Evolutionary conservation across 768 basidiomycete genomes (phyloP).

Genomic region (Megacollybia marginata): DNA sequence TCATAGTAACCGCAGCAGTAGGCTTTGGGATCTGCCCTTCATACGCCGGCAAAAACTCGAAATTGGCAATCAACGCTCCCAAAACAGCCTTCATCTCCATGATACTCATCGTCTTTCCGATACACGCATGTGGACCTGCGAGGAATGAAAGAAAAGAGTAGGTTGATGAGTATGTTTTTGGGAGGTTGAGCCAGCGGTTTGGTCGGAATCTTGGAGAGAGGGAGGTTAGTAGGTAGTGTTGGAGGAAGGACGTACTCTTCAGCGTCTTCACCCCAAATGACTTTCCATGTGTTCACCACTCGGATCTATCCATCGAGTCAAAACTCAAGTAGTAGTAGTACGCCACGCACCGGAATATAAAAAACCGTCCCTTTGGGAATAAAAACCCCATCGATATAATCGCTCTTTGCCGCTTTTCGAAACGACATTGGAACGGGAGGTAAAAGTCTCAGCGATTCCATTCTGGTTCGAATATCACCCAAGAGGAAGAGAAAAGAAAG

Average conservation of each 20-base stretch:
- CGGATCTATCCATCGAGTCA: slow-evolving; percentile 2
- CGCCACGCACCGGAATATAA: background rate
- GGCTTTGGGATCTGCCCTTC: slow-evolving; percentile 4
- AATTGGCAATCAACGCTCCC: slow-evolving; percentile 2
- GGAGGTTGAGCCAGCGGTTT: slow-evolving; percentile 13
- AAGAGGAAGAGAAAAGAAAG: background rate
- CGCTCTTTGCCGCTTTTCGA: slow-evolving; percentile 28
- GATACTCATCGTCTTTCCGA: slow-evolving; percentile 19
- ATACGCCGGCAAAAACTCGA: background rate
- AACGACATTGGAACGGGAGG: slow-evolving; percentile 33
- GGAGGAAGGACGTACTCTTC: slow-evolving; percentile 5
- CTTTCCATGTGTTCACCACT: slow-evolving; percentile 13
- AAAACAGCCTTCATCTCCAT: slow-evolving; percentile 19
- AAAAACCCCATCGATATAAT: slow-evolving; percentile 31
- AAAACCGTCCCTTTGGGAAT: slow-evolving; percentile 30
- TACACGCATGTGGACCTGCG: slow-evolving; percentile 19
- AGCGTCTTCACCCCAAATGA: slow-evolving; percentile 18
- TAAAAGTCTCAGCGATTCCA: slow-evolving; percentile 33
- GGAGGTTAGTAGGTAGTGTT: background rate
- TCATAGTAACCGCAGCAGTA: slow-evolving; percentile 3
- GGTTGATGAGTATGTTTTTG: slow-evolving; percentile 7
- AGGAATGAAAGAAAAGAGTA: slow-evolving; percentile 14
- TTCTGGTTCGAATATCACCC: slow-evolving; percentile 14
- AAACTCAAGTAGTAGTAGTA: background rate
- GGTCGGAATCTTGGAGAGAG: slow-evolving; percentile 10